Evolutionary conservation across 179 eudicot species (phyloP), one percentile per base, ranked within the genome.

Genomic region (Spergularia azorica): DNA sequence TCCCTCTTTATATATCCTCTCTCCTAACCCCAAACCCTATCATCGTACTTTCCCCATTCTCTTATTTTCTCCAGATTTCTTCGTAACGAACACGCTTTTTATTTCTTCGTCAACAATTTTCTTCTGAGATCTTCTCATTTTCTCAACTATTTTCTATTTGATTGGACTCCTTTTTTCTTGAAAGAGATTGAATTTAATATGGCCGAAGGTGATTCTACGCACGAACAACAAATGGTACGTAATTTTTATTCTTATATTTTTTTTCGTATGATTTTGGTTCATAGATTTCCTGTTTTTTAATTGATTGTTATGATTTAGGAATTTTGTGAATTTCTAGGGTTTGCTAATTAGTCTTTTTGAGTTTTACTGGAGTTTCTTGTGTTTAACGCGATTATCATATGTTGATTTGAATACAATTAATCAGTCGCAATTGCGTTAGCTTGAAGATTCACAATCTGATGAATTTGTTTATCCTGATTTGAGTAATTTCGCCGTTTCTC

Each of bases 161-260:
- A 51, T 50, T 21, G 8, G 0, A 8, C 39, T 14, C 2, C 52
- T 64, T 5, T 21, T 59, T 59, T 60, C 64, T 32, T 0, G 1
- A 7, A 9, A 20, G 26, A 15, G 16, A 16, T 3, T 17, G 38
- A 12, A 20, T 66, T 72, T 17, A 9, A 32, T 43, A 83, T 84
- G 87, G 84, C 84, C 15, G 76, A 75, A 41, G 63, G 36, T 70
- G 84, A 71, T 75, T 66, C 67, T 3, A 78, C 46, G 51, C 41
- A 61, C 16, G 72, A 76, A 7, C 68, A 81, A 13, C 81, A 70
- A 36, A 51, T 67, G 74, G 82, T 80, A 21, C 20, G 81, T 48
- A 9, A 1, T 0, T 66, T 61, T 41, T 12, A 17, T 3, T 38
- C 32, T 11, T 60, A 17, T 12, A n/a, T 55, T 50, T 2, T 26